Base-by-base conservation (phyloP, 140 eudicot species). In the Erigeron philadelphicus region DNA sequence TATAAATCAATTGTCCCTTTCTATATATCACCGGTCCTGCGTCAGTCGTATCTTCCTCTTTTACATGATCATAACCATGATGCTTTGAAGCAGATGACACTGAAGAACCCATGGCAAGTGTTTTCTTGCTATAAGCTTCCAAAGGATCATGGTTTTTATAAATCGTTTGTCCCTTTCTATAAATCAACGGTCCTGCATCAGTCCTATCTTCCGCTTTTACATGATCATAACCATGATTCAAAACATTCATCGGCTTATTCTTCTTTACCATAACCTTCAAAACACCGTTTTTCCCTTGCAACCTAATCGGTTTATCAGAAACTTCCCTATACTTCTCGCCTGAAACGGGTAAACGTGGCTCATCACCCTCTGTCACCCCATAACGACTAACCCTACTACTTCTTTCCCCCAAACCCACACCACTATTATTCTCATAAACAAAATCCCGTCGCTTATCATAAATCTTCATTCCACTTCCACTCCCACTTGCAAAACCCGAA, bases 231-330 rank as follows among this genome's bases (percentile, higher is more conserved):
- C 57, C 52, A 63, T 75, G 80, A 19, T 46, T 57, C 16, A 70
- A 44, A 57, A 76, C 64, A 46, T 61, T 69, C 66, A 53, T 42
- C 48, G 78, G 79, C 63, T 83, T 83, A 79, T 91, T 84, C 72
- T 85, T 86, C 64, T 89, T 93, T 66, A 93, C 96, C 98, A 84
- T 93, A 48, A 93, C 96, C 80, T 93, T 93, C 67, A 93, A 64
- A 8, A 93, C 96, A 62, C 98, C 96, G 56, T 93, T 93, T 76
- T 86, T 93, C 9, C 99, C 99, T 78, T 93, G 99, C 77, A 89
- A 70, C 81, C 97, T 87, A 64, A 93, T 87, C 16, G 94, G 87
- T 52, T 74, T 87, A 78, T 79, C 79, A 62, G 78, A 75, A 61
- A 57, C 84, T 55, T 78, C 86, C 21, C 76, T 73, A 56, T 66